These are phyloP conservation scores for Punctularia strigosozonata DNA, from an alignment of 768 basidiomycete genomes.

Conservation along the genomic window DNA sequence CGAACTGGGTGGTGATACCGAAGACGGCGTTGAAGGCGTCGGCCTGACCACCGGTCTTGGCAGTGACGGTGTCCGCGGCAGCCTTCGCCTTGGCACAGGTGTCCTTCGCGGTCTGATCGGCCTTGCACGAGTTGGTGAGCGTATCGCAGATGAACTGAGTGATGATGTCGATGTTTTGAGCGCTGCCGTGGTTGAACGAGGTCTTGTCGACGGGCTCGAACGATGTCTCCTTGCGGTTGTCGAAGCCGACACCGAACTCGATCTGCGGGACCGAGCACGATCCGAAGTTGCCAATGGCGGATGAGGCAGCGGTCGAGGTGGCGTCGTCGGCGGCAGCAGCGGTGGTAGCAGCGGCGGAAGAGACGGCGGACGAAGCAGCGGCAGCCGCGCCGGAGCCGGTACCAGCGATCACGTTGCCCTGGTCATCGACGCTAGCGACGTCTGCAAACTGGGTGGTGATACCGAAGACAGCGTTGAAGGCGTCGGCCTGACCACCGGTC, in stretches of 20 bases:
- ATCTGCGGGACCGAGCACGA: conserved; percentile 8
- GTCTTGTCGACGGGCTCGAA: conserved; percentile 5
- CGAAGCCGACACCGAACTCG: conserved; percentile 9
- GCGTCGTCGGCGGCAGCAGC: conserved; percentile 11
- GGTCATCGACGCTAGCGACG: conserved; percentile 26
- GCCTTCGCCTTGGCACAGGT: conserved; percentile 27
- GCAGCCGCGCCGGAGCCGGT: conserved; percentile 3
- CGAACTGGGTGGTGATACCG: conserved; percentile 21
- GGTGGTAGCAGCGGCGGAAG: conserved; percentile 6
- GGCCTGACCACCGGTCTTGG: conserved; percentile 19
- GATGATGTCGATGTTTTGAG: conserved; percentile 41
- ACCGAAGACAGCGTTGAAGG: conserved; percentile 11
- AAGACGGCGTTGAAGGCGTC: conserved; percentile 12
- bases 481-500: conserved; percentile 16
- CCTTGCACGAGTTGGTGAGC: conserved; percentile 35
- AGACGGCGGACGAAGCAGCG: conserved; percentile 3
- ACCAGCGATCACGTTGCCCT: conserved; percentile 13
- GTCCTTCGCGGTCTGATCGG: conserved; percentile 32
- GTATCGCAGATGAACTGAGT: conserved; percentile 41
- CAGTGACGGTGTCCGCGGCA: conserved; percentile 29
- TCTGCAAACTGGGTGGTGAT: conserved; percentile 21
- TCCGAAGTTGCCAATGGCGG: conserved; percentile 6
- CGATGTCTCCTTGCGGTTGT: conserved; percentile 8
- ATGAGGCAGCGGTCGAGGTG: conserved; percentile 4
- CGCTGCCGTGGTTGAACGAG: conserved; percentile 39